Evolutionary conservation across 1,284 basidiomycete species (phyloP), one percentile per base, ranked within the genome.

Genomic region (Rhizoctonia solani): DNA sequence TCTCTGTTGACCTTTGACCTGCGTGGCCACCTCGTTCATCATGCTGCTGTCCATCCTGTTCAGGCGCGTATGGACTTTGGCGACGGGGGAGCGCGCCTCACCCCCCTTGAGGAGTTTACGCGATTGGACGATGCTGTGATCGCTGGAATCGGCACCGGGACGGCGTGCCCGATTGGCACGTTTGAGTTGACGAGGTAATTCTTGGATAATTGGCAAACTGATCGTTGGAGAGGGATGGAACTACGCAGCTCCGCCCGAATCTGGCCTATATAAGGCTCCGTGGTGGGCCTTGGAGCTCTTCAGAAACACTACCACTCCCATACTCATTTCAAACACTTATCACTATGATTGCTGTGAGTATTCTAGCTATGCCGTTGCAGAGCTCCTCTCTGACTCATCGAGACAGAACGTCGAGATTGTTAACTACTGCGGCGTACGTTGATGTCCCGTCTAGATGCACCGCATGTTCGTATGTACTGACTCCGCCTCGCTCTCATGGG

Each of bases 331-430:
- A n/a, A 16, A 50, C 39, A 37, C 21, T 52, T 41, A 19, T 41
- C 47, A 53, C 25, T 29, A 63, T 63, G 59, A 52, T 52, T 30
- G 30, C 59, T 52, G 59, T 63, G 59, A 63, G 59, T 63, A 16
- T 61, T 32, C 4, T 8, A 39, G 37, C 8, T 8, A 8, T 16
- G 37, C 16, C 37, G 37, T 39, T 39, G 37, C 37, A 8, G 37
- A 39, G 9, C 16, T 39, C 9, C 37, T 8, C 37, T 8, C 16
- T 8, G 37, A 39, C 37, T 39, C n/a, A n/a, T n/a, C n/a, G n/a
- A n/a, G n/a, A n/a, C n/a, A n/a, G n/a, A n/a, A n/a, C 52, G 54
- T 55, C 54, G 54, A 55, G 37, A 42, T 55, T 37, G 54, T 55
- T 27, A 55, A 55, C 54, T 42, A 55, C 54, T 42, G 54, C 54